Base-by-base conservation (phyloP, 2,329 filamentous ascomycete genomes). In the Endothia cerciana region DNA sequence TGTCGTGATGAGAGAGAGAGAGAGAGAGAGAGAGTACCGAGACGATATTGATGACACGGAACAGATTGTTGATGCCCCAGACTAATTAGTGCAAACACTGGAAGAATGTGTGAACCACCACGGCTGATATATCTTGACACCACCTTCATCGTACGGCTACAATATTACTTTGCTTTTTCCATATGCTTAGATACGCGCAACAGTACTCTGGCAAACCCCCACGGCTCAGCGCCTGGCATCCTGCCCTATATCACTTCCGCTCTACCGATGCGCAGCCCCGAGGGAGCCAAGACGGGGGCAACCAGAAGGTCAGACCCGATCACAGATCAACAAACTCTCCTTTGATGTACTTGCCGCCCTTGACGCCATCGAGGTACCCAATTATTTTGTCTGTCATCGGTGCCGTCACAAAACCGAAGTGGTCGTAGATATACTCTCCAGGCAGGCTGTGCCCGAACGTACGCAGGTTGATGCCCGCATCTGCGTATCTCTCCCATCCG, bases 401-500 rank as follows among this genome's bases (percentile, higher is more conserved):
- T 36, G 76, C 70, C 2, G 75, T 76, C 63, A 84, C 80, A 68
- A 82, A 86, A 0, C 83, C 82, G 69, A 87, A 87, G 69, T 80
- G 80, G 67, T 80, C 78, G 69, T 87, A 87, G 2, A 82, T 82
- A 15, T 77, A 78, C 66, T 80, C 79, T 0, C 82, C 79, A 0
- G 83, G 83, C 66, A 86, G 70, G 22, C 78, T 81, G 68, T 86
- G 80, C 0, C 83, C 84, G 67, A 85, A 87, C 0, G 75, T 73
- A 57, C 76, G 79, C 76, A 86, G 78, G 55, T 77, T 81, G 57
- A 77, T 75, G 0, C 79, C 82, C 0, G 83, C 84, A 72, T 85
- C 80, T 0, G 83, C 83, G 69, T 85, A 87, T 17, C 84, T 72
- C 73, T 86, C 84, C 84, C 84, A 87, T 2, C 83, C 82, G 63